Evolutionary conservation across 2,329 filamentous ascomycete species (phyloP).

Genomic region (Fusarium sp.): DNA sequence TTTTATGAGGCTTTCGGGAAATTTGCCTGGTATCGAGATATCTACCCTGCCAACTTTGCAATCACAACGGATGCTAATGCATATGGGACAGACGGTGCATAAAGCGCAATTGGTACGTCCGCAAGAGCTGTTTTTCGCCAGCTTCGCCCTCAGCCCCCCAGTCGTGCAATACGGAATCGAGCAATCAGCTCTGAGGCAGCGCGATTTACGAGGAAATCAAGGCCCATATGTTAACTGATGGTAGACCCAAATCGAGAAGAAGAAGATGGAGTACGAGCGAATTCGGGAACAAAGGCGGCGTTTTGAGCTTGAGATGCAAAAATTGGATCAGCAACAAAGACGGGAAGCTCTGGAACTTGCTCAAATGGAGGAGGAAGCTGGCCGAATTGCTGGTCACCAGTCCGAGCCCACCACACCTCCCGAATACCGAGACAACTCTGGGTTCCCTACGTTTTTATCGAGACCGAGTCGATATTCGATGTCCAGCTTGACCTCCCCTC

Average conservation of each 20-base stretch:
- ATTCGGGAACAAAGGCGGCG: slow-evolving; percentile 89
- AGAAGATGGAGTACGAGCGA: slow-evolving; percentile 91
- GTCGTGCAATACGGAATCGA: background rate
- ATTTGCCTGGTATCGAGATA: slow-evolving; percentile 26
- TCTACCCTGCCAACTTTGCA: background rate
- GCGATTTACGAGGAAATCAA: background rate
- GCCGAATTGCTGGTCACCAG: slow-evolving; percentile 76
- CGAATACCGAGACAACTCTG: slow-evolving; percentile 83
- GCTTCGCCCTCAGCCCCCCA: slow-evolving; percentile 1
- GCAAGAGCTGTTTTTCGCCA: slow-evolving; percentile 9
- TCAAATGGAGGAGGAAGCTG: slow-evolving; percentile 84
- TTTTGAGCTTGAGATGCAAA: slow-evolving; percentile 93
- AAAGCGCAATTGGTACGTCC: slow-evolving; percentile 81
- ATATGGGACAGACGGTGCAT: slow-evolving; percentile 68
- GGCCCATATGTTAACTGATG: slow-evolving; percentile 52
- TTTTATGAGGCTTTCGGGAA: background rate
- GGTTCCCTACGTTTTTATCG: slow-evolving; percentile 83
- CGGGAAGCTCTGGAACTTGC: slow-evolving; percentile 86
- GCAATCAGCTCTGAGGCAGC: slow-evolving; percentile 9
- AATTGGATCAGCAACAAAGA: slow-evolving; percentile 86
- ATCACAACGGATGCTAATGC: slow-evolving; percentile 41
- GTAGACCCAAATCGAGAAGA: slow-evolving; percentile 83
- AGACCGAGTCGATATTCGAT: slow-evolving; percentile 90
- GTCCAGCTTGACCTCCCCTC: slow-evolving; percentile 86
- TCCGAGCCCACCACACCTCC: slow-evolving; percentile 97